Evolutionary conservation across 768 basidiomycete genomes (phyloP), one percentile per base, ranked within the genome.

Genomic region (Dioszegia crocea): DNA sequence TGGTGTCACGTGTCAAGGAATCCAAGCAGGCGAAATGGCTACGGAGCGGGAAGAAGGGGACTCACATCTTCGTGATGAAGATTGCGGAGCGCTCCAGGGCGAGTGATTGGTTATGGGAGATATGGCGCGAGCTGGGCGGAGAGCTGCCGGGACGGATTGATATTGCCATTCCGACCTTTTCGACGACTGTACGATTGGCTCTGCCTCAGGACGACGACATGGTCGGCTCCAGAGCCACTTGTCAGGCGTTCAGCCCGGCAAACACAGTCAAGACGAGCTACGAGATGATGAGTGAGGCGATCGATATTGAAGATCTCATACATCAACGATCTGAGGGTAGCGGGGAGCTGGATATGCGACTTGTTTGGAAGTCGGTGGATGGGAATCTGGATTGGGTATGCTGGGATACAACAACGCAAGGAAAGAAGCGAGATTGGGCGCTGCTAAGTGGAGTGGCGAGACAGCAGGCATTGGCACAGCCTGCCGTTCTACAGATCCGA

Each of bases 41-140:
- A 56, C 80, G 79, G 54, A 77, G 80, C 11, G 73, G 77, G 0
- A 82, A 81, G 50, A 83, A 54, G 60, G 90, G 91, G 4, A 89
- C 86, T 0, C 87, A 91, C 62, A 83, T 94, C 26, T 94, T 92
- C 74, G 81, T 94, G 27, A 88, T 93, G 76, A 93, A 94, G 68
- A 67, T 81, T 17, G 89, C 87, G 73, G 85, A 84, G 62, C 83
- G 88, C 27, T 85, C 87, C 4, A 80, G 90, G 51, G 86, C 88
- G 1, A 81, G 84, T 38, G 91, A 96, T 74, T 97, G 93, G 93
- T 80, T 85, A 44, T 96, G 91, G 92, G 82, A 84, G 52, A 78
- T 96, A 45, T 91, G 89, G 91, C 82, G 82, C 48, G 81, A 83
- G 51, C 80, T 90, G 29, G 90, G 87, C 1, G 88, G 89, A 2